phyloP scores from a whole-genome alignment of 768 basidiomycete genomes.

The Mrakia frigida region DNA sequence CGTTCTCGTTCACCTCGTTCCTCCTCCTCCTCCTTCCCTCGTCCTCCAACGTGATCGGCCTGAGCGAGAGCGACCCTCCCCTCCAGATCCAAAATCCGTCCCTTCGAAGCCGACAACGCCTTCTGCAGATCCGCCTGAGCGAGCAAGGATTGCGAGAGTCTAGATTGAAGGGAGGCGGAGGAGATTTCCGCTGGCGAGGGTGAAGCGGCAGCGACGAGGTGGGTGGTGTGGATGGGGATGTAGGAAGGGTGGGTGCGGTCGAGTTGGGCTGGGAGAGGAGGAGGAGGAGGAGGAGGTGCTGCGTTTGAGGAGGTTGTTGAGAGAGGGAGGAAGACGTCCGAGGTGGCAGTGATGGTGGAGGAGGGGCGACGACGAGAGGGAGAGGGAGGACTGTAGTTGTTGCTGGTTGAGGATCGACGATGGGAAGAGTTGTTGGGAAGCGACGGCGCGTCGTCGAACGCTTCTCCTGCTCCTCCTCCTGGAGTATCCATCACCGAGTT shows the following conservation, averaged over 20 bases:
- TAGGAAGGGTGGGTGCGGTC: not conserved
- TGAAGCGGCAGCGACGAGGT: not conserved
- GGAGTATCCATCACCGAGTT: not conserved
- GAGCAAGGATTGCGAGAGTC: not conserved
- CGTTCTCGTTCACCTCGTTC: too few relatives aligned
- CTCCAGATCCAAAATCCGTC: not conserved
- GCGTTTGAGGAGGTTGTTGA: too few relatives aligned
- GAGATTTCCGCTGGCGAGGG: not conserved
- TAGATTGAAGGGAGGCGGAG: not conserved
- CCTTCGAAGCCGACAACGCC: not conserved
- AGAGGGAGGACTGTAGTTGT: not conserved
- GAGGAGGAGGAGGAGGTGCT: not conserved
- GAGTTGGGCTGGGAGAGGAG: not conserved
- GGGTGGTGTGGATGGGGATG: conserved; percentile 1
- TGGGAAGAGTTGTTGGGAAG: not conserved
- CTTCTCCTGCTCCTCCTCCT: not conserved
- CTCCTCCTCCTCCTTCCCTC: too few relatives aligned
- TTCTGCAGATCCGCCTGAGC: not conserved
- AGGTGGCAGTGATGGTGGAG: not conserved
- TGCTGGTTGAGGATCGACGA: not conserved
- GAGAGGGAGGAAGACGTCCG: not conserved
- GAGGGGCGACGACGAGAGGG: not conserved
- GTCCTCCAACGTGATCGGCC: too few relatives aligned
- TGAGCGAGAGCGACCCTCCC: too few relatives aligned
- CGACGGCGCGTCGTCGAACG: not conserved